Evolutionary conservation across 352 stramenopile species (phyloP).

Genomic region (Globisporangium carolinianum): DNA sequence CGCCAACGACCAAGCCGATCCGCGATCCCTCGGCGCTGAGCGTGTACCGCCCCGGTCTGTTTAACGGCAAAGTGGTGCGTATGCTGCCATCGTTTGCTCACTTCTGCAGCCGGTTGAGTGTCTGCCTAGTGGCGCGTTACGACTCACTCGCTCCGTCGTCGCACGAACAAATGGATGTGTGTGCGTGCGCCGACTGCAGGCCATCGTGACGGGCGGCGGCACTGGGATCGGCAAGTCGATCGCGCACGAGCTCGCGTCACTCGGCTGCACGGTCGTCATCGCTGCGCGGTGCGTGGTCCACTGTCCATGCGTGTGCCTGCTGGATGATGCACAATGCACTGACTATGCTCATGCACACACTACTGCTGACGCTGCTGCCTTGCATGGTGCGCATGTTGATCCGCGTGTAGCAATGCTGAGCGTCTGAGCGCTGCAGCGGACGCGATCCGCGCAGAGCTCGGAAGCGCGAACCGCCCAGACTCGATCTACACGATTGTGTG

Average conservation of each 20-base stretch:
- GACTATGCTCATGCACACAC: neutral
- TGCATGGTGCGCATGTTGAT: neutral
- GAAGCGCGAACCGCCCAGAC: conserved; percentile 22
- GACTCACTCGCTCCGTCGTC: neutral
- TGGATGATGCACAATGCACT: neutral
- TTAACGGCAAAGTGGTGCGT: conserved; percentile 73
- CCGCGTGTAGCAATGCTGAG: conserved; percentile 45
- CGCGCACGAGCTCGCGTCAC: conserved; percentile 63
- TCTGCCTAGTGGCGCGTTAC: too few relatives aligned
- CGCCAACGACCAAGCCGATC: conserved; percentile 18
- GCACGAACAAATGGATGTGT: neutral
- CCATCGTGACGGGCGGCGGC: conserved; percentile 81
- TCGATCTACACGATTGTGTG: conserved; percentile 53
- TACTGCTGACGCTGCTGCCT: neutral
- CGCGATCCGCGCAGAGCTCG: conserved; percentile 45
- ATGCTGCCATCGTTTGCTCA: too few relatives aligned
- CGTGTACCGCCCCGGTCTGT: conserved; percentile 60
- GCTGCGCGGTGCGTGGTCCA: conserved; percentile 37
- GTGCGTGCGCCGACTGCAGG: conserved; percentile 14
- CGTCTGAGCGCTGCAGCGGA: conserved; percentile 48
- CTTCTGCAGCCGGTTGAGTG: too few relatives aligned
- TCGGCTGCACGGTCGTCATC: conserved; percentile 80
- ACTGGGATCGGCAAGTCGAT: conserved; percentile 85
- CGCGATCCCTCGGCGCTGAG: conserved; percentile 39
- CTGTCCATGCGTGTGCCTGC: neutral